Conservation (phyloP, 225 moss, liverwort and hornwort genomes). For the Marchantia paleacea region DNA sequence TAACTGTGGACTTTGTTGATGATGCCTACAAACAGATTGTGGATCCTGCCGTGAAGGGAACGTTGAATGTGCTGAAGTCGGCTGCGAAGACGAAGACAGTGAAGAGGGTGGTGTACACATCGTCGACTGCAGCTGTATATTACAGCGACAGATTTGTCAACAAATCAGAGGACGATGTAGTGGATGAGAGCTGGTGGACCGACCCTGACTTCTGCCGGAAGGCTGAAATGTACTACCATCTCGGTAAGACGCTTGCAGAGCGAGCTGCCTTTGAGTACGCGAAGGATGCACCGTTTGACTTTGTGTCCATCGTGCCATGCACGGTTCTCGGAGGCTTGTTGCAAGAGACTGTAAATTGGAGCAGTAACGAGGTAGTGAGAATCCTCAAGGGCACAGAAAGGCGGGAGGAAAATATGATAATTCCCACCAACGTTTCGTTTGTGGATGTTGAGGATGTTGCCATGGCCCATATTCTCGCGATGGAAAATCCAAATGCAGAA, state of each 20-base stretch:
- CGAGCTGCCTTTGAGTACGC: neutral
- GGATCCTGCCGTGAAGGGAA: neutral
- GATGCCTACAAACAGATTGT: neutral
- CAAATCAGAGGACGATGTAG: neutral
- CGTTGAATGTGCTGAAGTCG: neutral
- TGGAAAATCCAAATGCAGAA: neutral
- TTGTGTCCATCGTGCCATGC: neutral
- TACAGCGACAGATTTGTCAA: neutral
- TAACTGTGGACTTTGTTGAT: neutral
- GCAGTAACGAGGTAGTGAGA: neutral
- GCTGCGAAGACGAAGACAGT: neutral
- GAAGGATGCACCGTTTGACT: neutral
- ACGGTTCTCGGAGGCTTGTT: neutral
- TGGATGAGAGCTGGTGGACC: slow-evolving; percentile 7
- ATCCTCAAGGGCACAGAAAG: neutral
- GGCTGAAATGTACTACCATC: slow-evolving; percentile 32
- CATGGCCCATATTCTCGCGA: neutral
- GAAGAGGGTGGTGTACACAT: neutral
- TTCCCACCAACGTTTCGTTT: neutral
- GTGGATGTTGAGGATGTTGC: slow-evolving; percentile 9
- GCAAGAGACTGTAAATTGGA: neutral
- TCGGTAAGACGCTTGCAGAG: neutral
- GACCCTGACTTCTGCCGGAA: slow-evolving; percentile 49
- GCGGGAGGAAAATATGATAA: neutral
- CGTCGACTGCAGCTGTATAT: neutral